Evolutionary conservation across 78 protist genomes (phyloP), one percentile per base, ranked within the genome.

Genomic region (Protostelium mycophagum): DNA sequence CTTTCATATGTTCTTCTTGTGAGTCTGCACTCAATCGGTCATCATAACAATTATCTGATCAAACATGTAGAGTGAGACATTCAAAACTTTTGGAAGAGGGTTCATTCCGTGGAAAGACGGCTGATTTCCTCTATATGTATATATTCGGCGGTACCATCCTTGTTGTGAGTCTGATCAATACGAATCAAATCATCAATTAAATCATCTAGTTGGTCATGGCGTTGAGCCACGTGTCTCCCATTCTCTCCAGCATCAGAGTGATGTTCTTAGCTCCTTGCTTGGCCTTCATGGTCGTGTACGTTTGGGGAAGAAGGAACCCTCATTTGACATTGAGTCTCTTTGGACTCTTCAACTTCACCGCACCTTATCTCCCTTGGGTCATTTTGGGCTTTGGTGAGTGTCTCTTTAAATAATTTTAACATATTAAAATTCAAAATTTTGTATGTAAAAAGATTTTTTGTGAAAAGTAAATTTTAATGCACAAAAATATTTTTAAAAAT

Each of bases 1-100:
- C 28, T 90, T 93, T 84, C 95, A 93, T 88, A 93, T 93, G 95
- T 89, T 88, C 86, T 93, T 93, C 87, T 73, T 93, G 95, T 93
- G 89, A 83, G 89, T 88, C 28, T 37, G 10, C 31, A 28, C 29
- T 35, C 36, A 1, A 23, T 83, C 83, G 36, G 36, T 88, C 0
- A 9, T 34, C 28, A 31, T 35, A 23, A 25, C 28, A 1, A 38
- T 51, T 39, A 83, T 0, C 28, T 88, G 36, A 0, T 37, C 51
- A 16, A 35, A n/a, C 37, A 87, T 63, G 84, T 37, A 93, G 95
- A 73, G 95, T 93, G 35, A 89, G 92, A 88, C 92, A 93, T 36
- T 89, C 92, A 87, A 63, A 87, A n/a, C 83, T 93, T 83, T 37
- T 90, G 31, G 95, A 93, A 63, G 95, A 93, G 38, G 90, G 91